Percentiles rank a stretch among this genome's conserved stretches.
These are phyloP conservation scores for Venturia asperata DNA, from an alignment of 2,329 filamentous ascomycete species.

Conservation along the genomic window DNA sequence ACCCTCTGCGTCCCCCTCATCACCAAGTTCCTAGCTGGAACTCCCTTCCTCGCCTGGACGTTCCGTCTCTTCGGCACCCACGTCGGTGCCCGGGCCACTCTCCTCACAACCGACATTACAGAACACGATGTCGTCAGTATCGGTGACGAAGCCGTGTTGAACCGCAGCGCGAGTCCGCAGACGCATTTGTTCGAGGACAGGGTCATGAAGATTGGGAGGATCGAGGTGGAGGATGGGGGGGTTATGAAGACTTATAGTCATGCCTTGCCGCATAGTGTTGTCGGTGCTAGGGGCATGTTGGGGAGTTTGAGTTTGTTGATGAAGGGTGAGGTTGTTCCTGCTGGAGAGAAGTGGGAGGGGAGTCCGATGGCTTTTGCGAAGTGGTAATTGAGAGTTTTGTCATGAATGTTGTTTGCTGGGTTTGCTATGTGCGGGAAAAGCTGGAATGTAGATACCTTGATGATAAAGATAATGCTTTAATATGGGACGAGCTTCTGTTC, in stretches of 20 bases:
- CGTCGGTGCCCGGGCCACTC: background rate
- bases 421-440: no score
- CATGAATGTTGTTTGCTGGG: no score
- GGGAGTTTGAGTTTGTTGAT: background rate
- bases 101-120: background rate
- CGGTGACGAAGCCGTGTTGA: background rate
- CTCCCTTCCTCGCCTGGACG: conserved; percentile 4
- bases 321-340: conserved; percentile 6
- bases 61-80: conserved; percentile 8
- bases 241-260: background rate
- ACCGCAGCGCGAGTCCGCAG: background rate
- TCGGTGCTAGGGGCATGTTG: background rate
- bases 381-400: background rate
- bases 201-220: conserved; percentile 5
- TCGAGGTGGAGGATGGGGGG: background rate
- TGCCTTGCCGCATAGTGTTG: background rate
- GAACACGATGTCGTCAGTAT: conserved; percentile 8
- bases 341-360: conserved; percentile 2
- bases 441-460: no score
- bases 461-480: no score
- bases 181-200: conserved; percentile 3
- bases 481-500: no score
- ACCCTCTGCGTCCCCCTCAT: conserved; percentile 1
- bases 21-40: background rate
- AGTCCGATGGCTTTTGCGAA: conserved; percentile 10